These are phyloP conservation scores for Solanum raphanifolium DNA, from an alignment of 257 asterid species.

Conservation along the genomic window DNA sequence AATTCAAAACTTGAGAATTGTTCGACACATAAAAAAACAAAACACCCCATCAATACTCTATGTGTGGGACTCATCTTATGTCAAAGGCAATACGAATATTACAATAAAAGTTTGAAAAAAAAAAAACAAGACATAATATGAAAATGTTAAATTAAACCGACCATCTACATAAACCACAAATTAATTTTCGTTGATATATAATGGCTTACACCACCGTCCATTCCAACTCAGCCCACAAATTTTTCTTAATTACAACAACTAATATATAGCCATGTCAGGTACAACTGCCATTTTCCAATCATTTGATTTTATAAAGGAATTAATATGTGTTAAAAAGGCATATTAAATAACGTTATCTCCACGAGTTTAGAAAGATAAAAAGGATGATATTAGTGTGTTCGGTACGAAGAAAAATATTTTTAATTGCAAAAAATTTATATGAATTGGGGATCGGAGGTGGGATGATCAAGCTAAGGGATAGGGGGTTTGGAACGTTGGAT, in stretches of 20 bases:
- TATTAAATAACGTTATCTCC: background rate
- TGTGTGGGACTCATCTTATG: background rate
- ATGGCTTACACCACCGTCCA: background rate
- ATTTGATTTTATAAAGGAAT: background rate
- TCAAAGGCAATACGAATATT: background rate
- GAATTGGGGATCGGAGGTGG: background rate
- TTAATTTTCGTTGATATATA: background rate
- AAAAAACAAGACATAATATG: background rate
- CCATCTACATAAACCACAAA: background rate
- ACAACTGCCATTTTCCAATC: background rate
- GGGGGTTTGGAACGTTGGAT: background rate
- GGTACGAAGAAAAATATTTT: background rate
- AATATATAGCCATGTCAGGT: background rate
- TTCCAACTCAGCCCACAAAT: background rate
- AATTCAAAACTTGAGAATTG: background rate
- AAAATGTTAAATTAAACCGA: background rate
- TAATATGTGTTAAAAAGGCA: background rate
- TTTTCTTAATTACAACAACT: background rate
- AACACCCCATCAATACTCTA: background rate
- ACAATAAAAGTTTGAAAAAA: background rate
- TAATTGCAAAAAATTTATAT: too few relatives aligned
- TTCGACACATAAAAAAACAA: accelerated
- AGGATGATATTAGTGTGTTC: background rate
- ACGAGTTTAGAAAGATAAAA: background rate
- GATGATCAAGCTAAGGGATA: background rate